phyloP scores from a whole-genome alignment of 1,139 yeast species.

The Candida smagusa region DNA sequence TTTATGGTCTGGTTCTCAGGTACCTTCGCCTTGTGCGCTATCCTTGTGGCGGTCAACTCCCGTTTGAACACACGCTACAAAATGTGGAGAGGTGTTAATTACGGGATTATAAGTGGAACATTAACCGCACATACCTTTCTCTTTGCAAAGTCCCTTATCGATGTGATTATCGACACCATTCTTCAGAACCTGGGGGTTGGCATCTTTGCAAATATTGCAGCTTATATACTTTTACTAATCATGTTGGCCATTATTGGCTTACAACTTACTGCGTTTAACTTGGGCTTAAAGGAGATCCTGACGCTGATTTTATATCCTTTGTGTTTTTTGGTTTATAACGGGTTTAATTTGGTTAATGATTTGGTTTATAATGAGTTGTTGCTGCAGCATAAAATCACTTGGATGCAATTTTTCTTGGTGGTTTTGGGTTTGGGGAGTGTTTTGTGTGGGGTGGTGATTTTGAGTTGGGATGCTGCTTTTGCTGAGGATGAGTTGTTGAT shows the following conservation, averaged over 20 bases:
- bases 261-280: constrained; percentile 71
- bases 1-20: constrained; percentile 39
- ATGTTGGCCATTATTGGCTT: constrained; percentile 70
- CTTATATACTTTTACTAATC: constrained; percentile 50
- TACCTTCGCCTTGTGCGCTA: constrained; percentile 29
- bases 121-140: constrained; percentile 83
- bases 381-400: constrained; percentile 27
- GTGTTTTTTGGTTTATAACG: constrained; percentile 80
- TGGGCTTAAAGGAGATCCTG: constrained; percentile 68
- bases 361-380: constrained; percentile 56
- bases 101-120: constrained; percentile 73
- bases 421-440: constrained; percentile 57
- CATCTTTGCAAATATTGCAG: constrained; percentile 19
- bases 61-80: constrained; percentile 14
- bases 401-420: constrained; percentile 40
- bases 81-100: constrained; percentile 51
- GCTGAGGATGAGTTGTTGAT: constrained; percentile 8
- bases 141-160: constrained; percentile 81
- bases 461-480: constrained; percentile 45
- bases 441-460: constrained; percentile 40
- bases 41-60: constrained; percentile 15
- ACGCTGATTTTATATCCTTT: constrained; percentile 82
- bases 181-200: constrained; percentile 20
- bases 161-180: constrained; percentile 52
- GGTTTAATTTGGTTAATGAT: constrained; percentile 72